Conservation (phyloP, 2,329 filamentous ascomycete genomes). For the Pseudogymnoascus sp. region DNA sequence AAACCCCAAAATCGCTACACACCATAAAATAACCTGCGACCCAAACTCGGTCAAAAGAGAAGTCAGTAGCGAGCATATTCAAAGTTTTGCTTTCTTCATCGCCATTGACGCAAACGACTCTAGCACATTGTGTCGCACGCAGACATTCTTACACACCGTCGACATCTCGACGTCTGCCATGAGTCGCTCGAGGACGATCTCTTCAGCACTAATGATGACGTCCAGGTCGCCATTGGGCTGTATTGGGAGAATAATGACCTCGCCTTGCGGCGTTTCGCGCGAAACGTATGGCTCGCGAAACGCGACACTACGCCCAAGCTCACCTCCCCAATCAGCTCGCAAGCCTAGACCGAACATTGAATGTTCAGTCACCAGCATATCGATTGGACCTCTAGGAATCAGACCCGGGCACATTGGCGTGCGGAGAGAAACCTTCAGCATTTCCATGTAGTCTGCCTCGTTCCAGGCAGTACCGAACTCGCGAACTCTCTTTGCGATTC, state of each 20-base stretch:
- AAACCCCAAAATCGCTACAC: neutral
- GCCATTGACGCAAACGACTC: neutral
- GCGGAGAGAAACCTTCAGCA: neutral
- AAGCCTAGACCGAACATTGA: neutral
- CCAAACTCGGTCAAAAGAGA: neutral
- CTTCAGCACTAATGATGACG: neutral
- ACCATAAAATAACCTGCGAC: neutral
- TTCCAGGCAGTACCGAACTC: neutral
- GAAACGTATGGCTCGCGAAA: constrained; percentile 2
- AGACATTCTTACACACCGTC: neutral
- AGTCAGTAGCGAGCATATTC: neutral
- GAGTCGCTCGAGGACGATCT: neutral
- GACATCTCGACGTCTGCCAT: neutral
- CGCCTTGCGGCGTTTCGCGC: neutral
- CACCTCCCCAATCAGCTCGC: neutral
- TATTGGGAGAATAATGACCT: constrained; percentile 1
- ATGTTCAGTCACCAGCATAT: constrained; percentile 3
- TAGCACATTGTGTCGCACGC: neutral
- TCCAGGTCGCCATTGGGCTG: neutral
- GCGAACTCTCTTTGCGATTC: neutral
- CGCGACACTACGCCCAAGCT: neutral
- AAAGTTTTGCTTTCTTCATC: neutral
- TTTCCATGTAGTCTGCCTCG: neutral
- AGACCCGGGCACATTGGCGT: neutral
- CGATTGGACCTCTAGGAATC: neutral